Conservation (phyloP, 805 yeast genomes). For the Ogataea dorogensis region DNA sequence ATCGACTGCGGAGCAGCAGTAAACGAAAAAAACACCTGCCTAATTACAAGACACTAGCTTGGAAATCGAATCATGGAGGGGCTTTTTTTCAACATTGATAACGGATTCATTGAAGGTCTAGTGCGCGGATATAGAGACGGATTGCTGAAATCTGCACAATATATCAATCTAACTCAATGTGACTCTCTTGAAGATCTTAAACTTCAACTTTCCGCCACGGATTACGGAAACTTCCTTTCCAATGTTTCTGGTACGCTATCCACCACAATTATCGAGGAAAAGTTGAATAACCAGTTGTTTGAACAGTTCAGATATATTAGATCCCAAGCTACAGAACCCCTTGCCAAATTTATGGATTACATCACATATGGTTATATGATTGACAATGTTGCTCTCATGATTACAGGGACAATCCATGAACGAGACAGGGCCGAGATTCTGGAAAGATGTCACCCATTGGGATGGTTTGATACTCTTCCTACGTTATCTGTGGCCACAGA, state of each 20-base stretch:
- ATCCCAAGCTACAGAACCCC: conserved; percentile 77
- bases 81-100: conserved; percentile 80
- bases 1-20: conserved; percentile 9
- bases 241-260: conserved; percentile 81
- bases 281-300: conserved; percentile 69
- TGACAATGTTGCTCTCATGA: conserved; percentile 92
- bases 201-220: conserved; percentile 91
- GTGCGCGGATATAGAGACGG: conserved; percentile 94
- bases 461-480: conserved; percentile 98
- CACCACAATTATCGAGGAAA: conserved; percentile 82
- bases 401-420: conserved; percentile 95
- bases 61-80: conserved; percentile 71
- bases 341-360: conserved; percentile 83
- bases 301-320: conserved; percentile 83
- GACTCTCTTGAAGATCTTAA: conserved; percentile 92
- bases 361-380: conserved; percentile 98
- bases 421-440: conserved; percentile 87
- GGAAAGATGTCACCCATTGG: conserved; percentile 91
- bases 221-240: conserved; percentile 87
- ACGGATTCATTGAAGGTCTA: conserved; percentile 90
- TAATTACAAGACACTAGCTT: background rate
- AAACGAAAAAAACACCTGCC: conserved; percentile 11
- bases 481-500: conserved; percentile 94
- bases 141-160: conserved; percentile 71
- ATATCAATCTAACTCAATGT: conserved; percentile 91